These are phyloP conservation scores for Aspergillus hancockii DNA, from an alignment of 495 filamentous ascomycete genomes.

Conservation along the genomic window DNA sequence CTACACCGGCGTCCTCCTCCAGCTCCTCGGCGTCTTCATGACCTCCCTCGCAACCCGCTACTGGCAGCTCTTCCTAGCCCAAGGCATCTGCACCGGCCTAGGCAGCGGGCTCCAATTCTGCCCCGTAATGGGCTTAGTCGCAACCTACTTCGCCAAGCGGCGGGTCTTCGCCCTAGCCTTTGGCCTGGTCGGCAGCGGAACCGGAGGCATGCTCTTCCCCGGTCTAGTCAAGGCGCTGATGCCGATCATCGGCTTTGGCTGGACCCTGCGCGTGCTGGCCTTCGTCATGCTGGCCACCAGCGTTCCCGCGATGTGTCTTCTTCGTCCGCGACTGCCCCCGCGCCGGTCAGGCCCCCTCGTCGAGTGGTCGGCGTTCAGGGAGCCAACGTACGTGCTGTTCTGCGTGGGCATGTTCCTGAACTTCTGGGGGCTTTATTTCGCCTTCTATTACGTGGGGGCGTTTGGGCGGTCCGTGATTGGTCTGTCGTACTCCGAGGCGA, in stretches of 20 bases:
- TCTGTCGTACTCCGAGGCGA: background rate
- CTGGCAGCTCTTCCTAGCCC: constrained; percentile 49
- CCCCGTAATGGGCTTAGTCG: constrained; percentile 56
- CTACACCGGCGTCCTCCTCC: constrained; percentile 55
- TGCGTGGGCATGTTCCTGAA: constrained; percentile 1
- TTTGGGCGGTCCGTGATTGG: background rate
- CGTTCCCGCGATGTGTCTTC: constrained; percentile 42
- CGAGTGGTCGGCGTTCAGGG: constrained; percentile 60
- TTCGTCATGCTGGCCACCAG: constrained; percentile 64
- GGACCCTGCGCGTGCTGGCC: constrained; percentile 70
- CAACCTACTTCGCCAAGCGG: constrained; percentile 67
- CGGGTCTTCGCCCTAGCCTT: constrained; percentile 69
- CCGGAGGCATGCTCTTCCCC: constrained; percentile 53
- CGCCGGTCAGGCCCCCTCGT: constrained; percentile 56
- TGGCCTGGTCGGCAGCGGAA: constrained; percentile 63
- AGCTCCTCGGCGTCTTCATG: constrained; percentile 73
- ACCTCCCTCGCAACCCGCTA: constrained; percentile 51
- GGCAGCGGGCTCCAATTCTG: constrained; percentile 64
- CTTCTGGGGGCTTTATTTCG: background rate
- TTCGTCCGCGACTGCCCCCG: constrained; percentile 56
- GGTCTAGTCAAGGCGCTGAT: constrained; percentile 72
- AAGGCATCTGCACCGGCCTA: constrained; percentile 42
- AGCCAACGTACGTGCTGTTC: constrained; percentile 55
- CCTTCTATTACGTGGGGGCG: background rate
- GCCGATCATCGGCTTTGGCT: constrained; percentile 63